Conservation (phyloP, 2,329 filamentous ascomycete species). For the Fusarium protoensiforme region DNA sequence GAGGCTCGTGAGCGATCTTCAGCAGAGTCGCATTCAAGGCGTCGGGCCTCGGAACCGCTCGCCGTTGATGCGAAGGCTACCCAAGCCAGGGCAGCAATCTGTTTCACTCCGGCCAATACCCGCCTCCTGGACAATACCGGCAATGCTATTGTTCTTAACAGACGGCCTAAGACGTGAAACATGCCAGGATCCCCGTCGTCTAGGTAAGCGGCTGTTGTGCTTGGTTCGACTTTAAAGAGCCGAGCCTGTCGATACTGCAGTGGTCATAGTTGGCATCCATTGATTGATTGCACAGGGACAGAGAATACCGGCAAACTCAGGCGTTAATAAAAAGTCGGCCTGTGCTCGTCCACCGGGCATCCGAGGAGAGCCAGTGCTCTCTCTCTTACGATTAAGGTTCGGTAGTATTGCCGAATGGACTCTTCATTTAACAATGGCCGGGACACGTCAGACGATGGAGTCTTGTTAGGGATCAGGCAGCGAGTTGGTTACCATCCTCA, state of each 20-base stretch:
- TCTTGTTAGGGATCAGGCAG: background rate
- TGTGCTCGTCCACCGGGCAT: conserved; percentile 8
- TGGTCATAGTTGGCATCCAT: background rate
- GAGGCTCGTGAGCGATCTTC: background rate
- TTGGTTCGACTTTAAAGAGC: background rate
- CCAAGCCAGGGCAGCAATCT: conserved; percentile 3
- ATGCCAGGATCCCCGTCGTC: conserved; percentile 9
- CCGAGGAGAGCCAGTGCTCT: background rate
- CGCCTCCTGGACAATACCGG: conserved; percentile 25
- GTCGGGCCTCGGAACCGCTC: conserved; percentile 1
- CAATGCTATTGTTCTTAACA: conserved; percentile 33
- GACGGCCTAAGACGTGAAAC: conserved; percentile 27
- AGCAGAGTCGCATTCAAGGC: conserved; percentile 18
- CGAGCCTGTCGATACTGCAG: background rate
- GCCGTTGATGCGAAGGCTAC: conserved; percentile 1
- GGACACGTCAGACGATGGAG: background rate
- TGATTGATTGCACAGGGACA: background rate
- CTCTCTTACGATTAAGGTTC: background rate
- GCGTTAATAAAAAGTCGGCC: background rate
- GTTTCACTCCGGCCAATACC: conserved; percentile 19
- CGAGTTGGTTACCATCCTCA: background rate
- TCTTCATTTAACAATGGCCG: background rate
- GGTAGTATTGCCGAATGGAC: conserved; percentile 4
- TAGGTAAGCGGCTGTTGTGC: background rate
- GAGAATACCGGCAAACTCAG: background rate